Evolutionary conservation across 2,329 filamentous ascomycete genomes (phyloP).

Genomic region (Pyricularia grisea): DNA sequence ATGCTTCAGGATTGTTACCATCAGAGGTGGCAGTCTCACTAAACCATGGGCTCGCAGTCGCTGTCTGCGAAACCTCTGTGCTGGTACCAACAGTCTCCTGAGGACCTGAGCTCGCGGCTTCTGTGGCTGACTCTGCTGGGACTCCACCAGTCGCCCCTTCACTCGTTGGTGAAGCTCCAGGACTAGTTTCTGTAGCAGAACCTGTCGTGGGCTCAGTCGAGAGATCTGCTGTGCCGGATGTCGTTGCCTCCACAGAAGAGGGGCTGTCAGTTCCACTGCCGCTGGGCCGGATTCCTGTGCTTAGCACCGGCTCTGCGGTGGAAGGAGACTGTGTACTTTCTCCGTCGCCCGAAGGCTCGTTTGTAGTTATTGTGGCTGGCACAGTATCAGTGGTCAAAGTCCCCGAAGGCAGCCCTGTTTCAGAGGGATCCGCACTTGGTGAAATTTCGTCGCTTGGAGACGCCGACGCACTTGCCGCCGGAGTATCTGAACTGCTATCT

Average conservation of each 20-base stretch:
- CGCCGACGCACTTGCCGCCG: no score
- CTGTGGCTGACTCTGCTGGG: not conserved
- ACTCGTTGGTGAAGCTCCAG: not conserved
- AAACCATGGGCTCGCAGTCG: no score
- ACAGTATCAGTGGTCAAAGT: not conserved
- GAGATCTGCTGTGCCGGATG: not conserved
- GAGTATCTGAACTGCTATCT: no score
- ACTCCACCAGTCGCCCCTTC: not conserved
- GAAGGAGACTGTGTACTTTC: not conserved
- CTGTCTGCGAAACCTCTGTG: not conserved
- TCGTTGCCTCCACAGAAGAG: not conserved
- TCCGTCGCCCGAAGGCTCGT: not conserved
- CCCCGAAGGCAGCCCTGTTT: not conserved
- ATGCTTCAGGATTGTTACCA: no score
- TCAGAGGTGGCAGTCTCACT: no score
- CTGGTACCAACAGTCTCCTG: not conserved
- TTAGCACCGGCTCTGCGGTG: not conserved
- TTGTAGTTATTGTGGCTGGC: no score
- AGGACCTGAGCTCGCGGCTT: not conserved
- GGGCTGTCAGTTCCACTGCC: not conserved
- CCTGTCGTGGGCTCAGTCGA: not conserved
- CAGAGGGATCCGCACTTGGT: not conserved
- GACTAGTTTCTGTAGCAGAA: not conserved
- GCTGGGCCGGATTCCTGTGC: not conserved
- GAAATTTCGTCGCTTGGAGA: not conserved